These are phyloP conservation scores for Suillus paluster DNA, from an alignment of 768 basidiomycete species.

Conservation along the genomic window DNA sequence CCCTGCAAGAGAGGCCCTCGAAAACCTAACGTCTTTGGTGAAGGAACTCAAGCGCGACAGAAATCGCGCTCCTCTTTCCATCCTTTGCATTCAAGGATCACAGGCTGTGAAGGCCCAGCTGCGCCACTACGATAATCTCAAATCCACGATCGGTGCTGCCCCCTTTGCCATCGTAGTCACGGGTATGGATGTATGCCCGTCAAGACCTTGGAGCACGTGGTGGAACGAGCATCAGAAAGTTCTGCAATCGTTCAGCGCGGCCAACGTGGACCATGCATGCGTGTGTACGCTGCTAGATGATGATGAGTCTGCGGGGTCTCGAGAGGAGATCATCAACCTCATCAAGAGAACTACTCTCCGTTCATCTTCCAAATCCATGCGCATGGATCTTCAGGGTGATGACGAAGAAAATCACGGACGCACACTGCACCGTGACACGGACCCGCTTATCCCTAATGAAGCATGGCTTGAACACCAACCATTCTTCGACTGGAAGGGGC, in stretches of 20 bases:
- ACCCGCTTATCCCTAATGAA: neutral
- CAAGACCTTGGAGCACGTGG: neutral
- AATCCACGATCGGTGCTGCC: neutral
- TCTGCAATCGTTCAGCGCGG: neutral
- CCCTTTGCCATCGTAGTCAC: slow-evolving; percentile 1
- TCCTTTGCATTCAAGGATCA: neutral
- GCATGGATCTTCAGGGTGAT: neutral
- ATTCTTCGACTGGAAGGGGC: neutral
- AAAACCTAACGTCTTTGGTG: slow-evolving; percentile 22
- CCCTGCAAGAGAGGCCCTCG: slow-evolving; percentile 28
- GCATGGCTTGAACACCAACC: neutral
- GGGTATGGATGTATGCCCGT: neutral
- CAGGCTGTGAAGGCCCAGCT: neutral
- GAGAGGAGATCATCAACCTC: neutral
- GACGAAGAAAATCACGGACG: neutral
- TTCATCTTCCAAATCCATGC: neutral
- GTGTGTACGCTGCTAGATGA: neutral
- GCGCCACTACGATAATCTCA: neutral
- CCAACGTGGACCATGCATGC: slow-evolving; percentile 1
- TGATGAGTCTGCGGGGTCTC: neutral
- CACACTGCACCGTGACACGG: neutral
- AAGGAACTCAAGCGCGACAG: slow-evolving; percentile 26
- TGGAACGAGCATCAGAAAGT: neutral
- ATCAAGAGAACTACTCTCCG: neutral
- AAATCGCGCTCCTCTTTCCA: neutral